phyloP scores from a whole-genome alignment of 2,329 filamentous ascomycete genomes.

The Aspergillus ustus region DNA sequence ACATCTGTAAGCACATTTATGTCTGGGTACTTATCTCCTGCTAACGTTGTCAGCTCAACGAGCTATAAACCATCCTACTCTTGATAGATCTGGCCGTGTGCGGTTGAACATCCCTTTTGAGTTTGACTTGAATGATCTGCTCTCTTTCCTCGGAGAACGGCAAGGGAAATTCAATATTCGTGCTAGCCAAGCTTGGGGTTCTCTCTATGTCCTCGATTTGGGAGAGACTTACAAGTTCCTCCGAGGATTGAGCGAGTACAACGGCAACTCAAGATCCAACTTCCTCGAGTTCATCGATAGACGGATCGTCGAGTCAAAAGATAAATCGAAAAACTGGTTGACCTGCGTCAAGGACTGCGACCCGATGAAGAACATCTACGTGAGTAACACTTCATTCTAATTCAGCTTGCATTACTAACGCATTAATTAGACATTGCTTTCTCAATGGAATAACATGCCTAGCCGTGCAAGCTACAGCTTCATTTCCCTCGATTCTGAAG shows the following conservation, averaged over 20 bases:
- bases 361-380: constrained; percentile 46
- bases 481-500: constrained; percentile 35
- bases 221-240: constrained; percentile 48
- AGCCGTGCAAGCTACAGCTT: constrained; percentile 51
- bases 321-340: constrained; percentile 51
- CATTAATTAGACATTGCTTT: constrained; percentile 42
- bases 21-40: constrained; percentile 19
- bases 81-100: constrained; percentile 40
- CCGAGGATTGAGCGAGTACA: constrained; percentile 42
- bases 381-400: constrained; percentile 31
- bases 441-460: constrained; percentile 53
- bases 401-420: background rate
- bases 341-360: constrained; percentile 47
- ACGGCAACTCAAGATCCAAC: constrained; percentile 43
- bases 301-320: constrained; percentile 49
- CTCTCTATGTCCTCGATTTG: constrained; percentile 48
- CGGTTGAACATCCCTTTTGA: constrained; percentile 47
- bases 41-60: constrained; percentile 44
- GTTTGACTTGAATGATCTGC: constrained; percentile 44
- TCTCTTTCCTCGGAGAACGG: constrained; percentile 43
- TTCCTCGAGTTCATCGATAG: constrained; percentile 51
- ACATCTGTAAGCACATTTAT: constrained; percentile 43
- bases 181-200: constrained; percentile 47
- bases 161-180: constrained; percentile 51
- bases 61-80: constrained; percentile 47